Percentiles rank a stretch among this genome's conserved stretches.
These are phyloP conservation scores for Margaritispora aquatica DNA, from an alignment of 495 filamentous ascomycete species.

Conservation along the genomic window DNA sequence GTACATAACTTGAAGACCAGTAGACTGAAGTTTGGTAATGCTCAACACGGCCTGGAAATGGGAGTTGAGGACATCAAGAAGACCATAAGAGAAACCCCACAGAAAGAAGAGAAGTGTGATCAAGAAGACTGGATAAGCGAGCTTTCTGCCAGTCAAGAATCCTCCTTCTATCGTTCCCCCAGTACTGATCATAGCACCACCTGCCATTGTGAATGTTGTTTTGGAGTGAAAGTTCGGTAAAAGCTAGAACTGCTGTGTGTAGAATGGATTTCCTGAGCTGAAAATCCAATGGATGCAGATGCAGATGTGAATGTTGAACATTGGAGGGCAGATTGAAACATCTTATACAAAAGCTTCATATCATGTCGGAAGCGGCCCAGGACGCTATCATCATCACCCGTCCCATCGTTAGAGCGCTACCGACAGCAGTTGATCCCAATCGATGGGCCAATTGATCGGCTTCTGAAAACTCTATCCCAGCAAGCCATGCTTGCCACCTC, in stretches of 20 bases:
- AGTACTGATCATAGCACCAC: slow-evolving; percentile 8
- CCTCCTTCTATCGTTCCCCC: slow-evolving; percentile 9
- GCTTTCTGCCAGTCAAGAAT: slow-evolving; percentile 4
- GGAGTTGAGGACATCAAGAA: slow-evolving; percentile 68
- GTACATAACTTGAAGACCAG: slow-evolving; percentile 35
- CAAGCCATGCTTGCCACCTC: not conserved
- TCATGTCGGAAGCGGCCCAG: not conserved
- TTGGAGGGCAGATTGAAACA: too few species aligned
- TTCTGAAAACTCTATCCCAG: not conserved
- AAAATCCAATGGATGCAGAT: too few species aligned
- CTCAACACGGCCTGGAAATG: slow-evolving; percentile 38
- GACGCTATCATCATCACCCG: not conserved
- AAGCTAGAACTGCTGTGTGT: not conserved
- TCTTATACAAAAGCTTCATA: not conserved
- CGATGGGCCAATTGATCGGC: not conserved
- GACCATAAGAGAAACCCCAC: slow-evolving; percentile 81
- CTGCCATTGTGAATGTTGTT: slow-evolving; percentile 10
- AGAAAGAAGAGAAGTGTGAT: slow-evolving; percentile 66
- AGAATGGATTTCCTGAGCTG: too few species aligned
- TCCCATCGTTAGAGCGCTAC: not conserved
- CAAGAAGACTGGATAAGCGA: slow-evolving; percentile 14
- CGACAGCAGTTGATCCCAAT: not conserved
- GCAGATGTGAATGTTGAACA: too few species aligned
- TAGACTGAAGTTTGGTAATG: slow-evolving; percentile 32
- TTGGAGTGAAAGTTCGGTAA: not conserved